phyloP scores from a whole-genome alignment of 805 yeast genomes.

The Isabelozyma pseudorhagii region DNA sequence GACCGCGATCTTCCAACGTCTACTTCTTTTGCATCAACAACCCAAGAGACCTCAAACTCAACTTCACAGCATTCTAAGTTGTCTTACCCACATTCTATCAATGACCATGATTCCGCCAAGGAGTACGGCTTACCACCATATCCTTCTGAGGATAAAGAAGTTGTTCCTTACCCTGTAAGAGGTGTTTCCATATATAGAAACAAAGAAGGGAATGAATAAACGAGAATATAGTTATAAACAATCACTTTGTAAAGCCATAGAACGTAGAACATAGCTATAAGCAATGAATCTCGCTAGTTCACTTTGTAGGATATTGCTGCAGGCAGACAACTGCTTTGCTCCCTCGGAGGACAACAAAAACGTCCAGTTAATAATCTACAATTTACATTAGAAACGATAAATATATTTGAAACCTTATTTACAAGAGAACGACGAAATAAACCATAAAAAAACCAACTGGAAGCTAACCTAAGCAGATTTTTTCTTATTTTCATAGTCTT shows the following conservation, averaged over 20 bases:
- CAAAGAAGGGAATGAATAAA: background rate
- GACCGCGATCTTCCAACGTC: background rate
- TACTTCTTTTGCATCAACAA: background rate
- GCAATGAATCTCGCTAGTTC: no score
- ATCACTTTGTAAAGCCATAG: no score
- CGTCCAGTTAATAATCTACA: background rate
- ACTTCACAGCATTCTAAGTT: background rate
- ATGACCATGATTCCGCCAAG: background rate
- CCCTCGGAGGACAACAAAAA: no score
- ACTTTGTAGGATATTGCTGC: no score
- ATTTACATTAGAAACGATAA: background rate
- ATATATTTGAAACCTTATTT: background rate
- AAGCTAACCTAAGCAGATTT: background rate
- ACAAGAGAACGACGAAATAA: background rate
- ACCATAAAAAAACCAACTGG: background rate
- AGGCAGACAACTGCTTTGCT: no score
- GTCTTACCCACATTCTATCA: background rate
- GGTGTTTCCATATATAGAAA: constrained; percentile 21
- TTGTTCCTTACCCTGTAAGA: constrained; percentile 29
- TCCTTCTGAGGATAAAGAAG: background rate
- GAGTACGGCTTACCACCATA: background rate
- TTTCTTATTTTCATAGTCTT: constrained; percentile 61
- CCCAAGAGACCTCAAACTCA: background rate
- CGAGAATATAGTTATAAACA: no score
- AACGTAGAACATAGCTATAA: no score